A percentile compares a stretch with the other conserved stretches of the same genome.
These are phyloP conservation scores for Trichophaea hybrida DNA, from an alignment of 2,329 filamentous ascomycete species.

Conservation along the genomic window DNA sequence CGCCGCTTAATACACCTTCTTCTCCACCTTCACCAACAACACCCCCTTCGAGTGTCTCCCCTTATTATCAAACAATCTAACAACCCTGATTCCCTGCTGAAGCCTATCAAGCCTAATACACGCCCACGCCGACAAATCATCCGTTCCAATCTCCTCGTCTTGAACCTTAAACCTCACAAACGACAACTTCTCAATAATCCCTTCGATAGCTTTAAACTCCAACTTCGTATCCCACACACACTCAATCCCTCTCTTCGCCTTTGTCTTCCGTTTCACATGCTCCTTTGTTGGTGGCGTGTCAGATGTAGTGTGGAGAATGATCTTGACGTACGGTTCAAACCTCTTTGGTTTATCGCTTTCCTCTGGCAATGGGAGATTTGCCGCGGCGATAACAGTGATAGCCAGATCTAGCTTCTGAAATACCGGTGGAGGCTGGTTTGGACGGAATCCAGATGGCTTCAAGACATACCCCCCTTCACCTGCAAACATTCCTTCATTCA, in stretches of 20 bases:
- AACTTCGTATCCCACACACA: slow-evolving; percentile 31
- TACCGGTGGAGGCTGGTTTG: slow-evolving; percentile 28
- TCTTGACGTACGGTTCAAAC: slow-evolving; percentile 47
- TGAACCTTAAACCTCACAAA: slow-evolving; percentile 59
- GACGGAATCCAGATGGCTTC: slow-evolving; percentile 45
- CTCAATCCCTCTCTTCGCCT: slow-evolving; percentile 30
- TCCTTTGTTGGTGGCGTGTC: slow-evolving; percentile 35
- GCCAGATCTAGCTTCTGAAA: slow-evolving; percentile 38
- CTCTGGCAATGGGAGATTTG: slow-evolving; percentile 41
- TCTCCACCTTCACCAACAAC: slow-evolving; percentile 60
- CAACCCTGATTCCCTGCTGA: slow-evolving; percentile 58
- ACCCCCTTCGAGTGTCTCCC: slow-evolving; percentile 52
- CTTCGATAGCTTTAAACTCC: slow-evolving; percentile 33
- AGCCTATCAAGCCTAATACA: slow-evolving; percentile 75
- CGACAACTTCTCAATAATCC: slow-evolving; percentile 31
- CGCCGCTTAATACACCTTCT: slow-evolving; percentile 31
- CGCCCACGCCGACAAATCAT: slow-evolving; percentile 73
- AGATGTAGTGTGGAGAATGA: slow-evolving; percentile 46
- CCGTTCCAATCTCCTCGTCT: slow-evolving; percentile 66
- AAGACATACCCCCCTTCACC: slow-evolving; percentile 47
- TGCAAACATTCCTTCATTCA: slow-evolving; percentile 52
- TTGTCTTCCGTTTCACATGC: slow-evolving; percentile 34
- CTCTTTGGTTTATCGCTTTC: slow-evolving; percentile 38
- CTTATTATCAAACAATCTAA: slow-evolving; percentile 58
- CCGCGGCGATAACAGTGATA: slow-evolving; percentile 45